Percentiles rank a stretch among this genome's conserved stretches.
Conservation (phyloP, 2,329 filamentous ascomycete species). For the Hymenoscyphus albidus region DNA sequence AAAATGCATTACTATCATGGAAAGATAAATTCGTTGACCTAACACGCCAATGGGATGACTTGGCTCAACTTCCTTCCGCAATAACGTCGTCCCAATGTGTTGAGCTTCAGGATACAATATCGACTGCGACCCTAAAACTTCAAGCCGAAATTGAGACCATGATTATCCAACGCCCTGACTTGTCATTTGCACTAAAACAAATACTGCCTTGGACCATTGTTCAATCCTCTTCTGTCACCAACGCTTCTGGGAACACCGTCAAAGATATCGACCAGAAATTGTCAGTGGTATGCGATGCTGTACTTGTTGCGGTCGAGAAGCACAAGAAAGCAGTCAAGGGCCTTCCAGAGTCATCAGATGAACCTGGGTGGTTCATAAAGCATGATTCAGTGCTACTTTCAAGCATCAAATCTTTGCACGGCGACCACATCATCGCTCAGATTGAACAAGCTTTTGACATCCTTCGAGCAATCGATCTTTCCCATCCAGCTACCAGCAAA, state of each 20-base stretch:
- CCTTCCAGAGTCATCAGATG: constrained; percentile 57
- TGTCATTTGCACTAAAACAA: constrained; percentile 63
- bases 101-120: constrained; percentile 22
- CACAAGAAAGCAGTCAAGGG: constrained; percentile 53
- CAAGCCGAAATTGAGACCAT: constrained; percentile 39
- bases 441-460: constrained; percentile 43
- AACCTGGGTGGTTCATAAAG: constrained; percentile 57
- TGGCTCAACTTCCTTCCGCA: constrained; percentile 48
- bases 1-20: constrained; percentile 48
- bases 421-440: constrained; percentile 29
- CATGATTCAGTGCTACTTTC: constrained; percentile 28
- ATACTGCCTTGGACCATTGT: constrained; percentile 59
- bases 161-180: constrained; percentile 48
- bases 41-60: constrained; percentile 39
- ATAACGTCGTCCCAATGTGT: constrained; percentile 43
- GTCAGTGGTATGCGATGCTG: constrained; percentile 65
- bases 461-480: constrained; percentile 44
- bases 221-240: constrained; percentile 13
- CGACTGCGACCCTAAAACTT: constrained; percentile 20
- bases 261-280: constrained; percentile 53
- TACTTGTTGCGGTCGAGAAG: constrained; percentile 76
- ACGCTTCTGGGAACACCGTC: constrained; percentile 17
- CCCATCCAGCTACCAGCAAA: constrained; percentile 40
- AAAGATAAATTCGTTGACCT: constrained; percentile 45
- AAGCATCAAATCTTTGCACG: constrained; percentile 30